These are phyloP conservation scores for Melaleuca alternifolia DNA, from an alignment of 345 rosid species.

Conservation along the genomic window DNA sequence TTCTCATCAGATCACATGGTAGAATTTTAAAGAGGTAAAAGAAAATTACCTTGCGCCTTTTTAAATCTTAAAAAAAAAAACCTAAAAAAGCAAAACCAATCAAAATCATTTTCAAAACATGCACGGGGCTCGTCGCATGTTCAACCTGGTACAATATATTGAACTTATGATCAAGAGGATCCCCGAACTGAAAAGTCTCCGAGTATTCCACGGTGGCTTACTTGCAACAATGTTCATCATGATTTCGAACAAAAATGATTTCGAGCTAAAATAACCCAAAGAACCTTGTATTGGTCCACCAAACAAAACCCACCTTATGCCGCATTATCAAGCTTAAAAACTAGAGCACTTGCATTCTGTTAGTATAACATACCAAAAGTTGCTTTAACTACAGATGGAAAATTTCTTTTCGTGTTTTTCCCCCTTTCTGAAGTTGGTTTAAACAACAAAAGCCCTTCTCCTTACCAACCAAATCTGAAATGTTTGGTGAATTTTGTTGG, in stretches of 20 bases:
- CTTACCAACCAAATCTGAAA: neutral
- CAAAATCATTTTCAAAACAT: neutral
- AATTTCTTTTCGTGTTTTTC: neutral
- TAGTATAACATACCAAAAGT: neutral
- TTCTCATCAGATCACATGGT: neutral
- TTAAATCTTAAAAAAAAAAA: neutral
- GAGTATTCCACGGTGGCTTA: neutral
- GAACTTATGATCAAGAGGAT: too few species aligned
- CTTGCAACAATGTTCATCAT: neutral
- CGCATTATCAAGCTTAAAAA: neutral
- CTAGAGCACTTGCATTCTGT: neutral
- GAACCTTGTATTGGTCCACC: neutral
- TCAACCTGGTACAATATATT: neutral
- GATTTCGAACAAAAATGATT: neutral
- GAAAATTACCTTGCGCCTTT: neutral
- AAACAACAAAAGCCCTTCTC: too few species aligned
- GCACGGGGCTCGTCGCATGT: neutral
- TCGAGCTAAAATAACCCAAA: neutral
- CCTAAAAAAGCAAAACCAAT: neutral
- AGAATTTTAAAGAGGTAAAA: neutral
- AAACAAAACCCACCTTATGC: neutral
- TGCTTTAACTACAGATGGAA: neutral
- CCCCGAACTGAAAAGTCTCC: neutral
- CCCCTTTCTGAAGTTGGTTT: neutral
- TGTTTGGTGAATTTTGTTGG: neutral